A percentile compares a stretch with the other conserved stretches of the same genome.
phyloP scores from a whole-genome alignment of 1,284 basidiomycete genomes.

The Ustilago sp. region DNA sequence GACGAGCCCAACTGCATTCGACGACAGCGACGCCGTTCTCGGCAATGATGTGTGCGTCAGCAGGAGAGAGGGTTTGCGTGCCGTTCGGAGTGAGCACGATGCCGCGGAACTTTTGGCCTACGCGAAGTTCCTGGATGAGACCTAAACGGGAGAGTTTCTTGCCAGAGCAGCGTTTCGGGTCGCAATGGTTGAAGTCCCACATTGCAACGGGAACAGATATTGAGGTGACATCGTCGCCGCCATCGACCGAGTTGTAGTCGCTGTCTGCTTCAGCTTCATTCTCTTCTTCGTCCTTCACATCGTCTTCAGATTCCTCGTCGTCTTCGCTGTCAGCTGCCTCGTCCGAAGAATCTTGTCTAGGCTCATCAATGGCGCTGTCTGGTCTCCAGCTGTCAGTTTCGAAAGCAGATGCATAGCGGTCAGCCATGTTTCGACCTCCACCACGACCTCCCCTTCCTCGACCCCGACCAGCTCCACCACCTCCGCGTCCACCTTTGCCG shows the following conservation, averaged over 20 bases:
- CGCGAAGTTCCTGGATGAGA: slow-evolving; percentile 83
- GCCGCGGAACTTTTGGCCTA: slow-evolving; percentile 89
- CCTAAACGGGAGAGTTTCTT: slow-evolving; percentile 90
- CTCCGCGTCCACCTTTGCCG: slow-evolving; percentile 38
- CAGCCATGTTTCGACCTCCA: slow-evolving; percentile 36
- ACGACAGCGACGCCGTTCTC: slow-evolving; percentile 89
- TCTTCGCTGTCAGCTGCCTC: slow-evolving; percentile 14
- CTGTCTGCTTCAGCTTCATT: slow-evolving; percentile 35
- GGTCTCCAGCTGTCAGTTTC: slow-evolving; percentile 49
- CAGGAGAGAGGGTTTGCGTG: slow-evolving; percentile 81
- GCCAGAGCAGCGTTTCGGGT: slow-evolving; percentile 92
- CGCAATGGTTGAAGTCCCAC: slow-evolving; percentile 93
- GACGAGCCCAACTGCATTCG: slow-evolving; percentile 95
- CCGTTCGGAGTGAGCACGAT: slow-evolving; percentile 95
- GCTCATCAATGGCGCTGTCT: slow-evolving; percentile 53
- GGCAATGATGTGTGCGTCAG: slow-evolving; percentile 83
- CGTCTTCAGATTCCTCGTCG: slow-evolving; percentile 13
- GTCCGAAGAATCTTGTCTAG: slow-evolving; percentile 9
- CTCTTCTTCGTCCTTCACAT: slow-evolving; percentile 10
- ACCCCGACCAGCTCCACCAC: slow-evolving; percentile 32
- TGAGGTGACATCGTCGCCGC: slow-evolving; percentile 39
- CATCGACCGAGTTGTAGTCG: slow-evolving; percentile 41
- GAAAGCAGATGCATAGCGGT: slow-evolving; percentile 40
- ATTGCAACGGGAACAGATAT: slow-evolving; percentile 62
- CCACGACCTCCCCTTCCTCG: slow-evolving; percentile 38